phyloP scores from a whole-genome alignment of 2,329 filamentous ascomycete species.

The Fusarium papillatum region DNA sequence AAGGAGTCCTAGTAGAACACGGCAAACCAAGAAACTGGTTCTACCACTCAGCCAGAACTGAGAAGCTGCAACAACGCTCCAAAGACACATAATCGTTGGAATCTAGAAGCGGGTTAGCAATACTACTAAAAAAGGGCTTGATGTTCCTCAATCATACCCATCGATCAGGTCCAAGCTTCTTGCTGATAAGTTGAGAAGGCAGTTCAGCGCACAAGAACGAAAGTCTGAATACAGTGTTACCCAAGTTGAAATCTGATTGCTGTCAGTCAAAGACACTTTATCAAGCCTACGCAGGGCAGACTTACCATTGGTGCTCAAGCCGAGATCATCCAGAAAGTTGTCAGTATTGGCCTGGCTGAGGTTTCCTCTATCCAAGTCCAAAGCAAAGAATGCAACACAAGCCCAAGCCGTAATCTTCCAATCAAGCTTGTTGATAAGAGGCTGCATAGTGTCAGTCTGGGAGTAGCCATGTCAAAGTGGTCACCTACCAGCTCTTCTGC shows the following conservation, averaged over 20 bases:
- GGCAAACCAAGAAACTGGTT: slow-evolving; percentile 54
- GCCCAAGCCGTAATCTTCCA: slow-evolving; percentile 59
- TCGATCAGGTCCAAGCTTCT: slow-evolving; percentile 69
- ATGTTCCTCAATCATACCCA: slow-evolving; percentile 51
- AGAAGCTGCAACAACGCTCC: slow-evolving; percentile 65
- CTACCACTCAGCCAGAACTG: slow-evolving; percentile 59
- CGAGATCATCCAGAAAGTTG: slow-evolving; percentile 54
- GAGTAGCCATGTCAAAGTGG: background rate
- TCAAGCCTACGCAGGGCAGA: fast-evolving
- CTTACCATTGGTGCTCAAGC: slow-evolving; percentile 53
- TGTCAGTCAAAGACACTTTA: background rate
- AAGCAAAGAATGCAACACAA: slow-evolving; percentile 54
- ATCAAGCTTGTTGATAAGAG: slow-evolving; percentile 55
- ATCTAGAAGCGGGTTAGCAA: slow-evolving; percentile 48
- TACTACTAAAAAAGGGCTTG: background rate
- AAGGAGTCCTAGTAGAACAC: slow-evolving; percentile 55
- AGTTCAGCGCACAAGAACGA: slow-evolving; percentile 55
- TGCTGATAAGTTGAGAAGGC: slow-evolving; percentile 71
- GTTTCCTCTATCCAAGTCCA: slow-evolving; percentile 64
- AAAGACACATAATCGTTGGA: slow-evolving; percentile 68
- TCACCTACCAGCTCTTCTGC: background rate
- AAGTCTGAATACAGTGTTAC: slow-evolving; percentile 49
- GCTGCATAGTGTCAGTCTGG: background rate
- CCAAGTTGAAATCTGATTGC: slow-evolving; percentile 49
- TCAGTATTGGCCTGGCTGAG: slow-evolving; percentile 61